These are phyloP conservation scores for Xylaria castorea DNA, from an alignment of 495 filamentous ascomycete genomes.

Conservation along the genomic window DNA sequence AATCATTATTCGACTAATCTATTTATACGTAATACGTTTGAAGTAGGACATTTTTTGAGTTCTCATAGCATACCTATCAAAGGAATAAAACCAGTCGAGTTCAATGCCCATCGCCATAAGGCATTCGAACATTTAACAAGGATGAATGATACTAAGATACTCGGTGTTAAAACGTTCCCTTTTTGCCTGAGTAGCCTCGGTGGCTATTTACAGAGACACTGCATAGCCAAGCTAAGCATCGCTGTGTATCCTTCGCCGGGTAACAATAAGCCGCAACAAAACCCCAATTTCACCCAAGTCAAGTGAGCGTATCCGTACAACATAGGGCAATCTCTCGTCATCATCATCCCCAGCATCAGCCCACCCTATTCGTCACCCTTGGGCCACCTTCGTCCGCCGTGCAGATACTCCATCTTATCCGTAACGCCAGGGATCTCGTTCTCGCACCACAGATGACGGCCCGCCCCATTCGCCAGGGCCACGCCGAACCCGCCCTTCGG, in stretches of 20 bases:
- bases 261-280: background rate
- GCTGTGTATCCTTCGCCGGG: background rate
- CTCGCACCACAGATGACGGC: conserved; percentile 36
- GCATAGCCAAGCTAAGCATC: too few species aligned
- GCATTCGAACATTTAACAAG: too few species aligned
- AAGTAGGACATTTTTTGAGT: background rate
- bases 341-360: background rate
- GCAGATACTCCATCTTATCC: conserved; percentile 31
- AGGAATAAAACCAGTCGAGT: too few species aligned
- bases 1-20: background rate
- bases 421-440: conserved; percentile 52
- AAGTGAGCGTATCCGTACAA: background rate
- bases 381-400: background rate
- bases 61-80: background rate
- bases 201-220: too few species aligned
- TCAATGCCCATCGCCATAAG: too few species aligned
- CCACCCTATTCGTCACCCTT: background rate
- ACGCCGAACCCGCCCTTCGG: conserved; percentile 41
- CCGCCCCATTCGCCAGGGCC: conserved; percentile 38
- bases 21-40: background rate
- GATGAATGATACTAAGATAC: too few species aligned
- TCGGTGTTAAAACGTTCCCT: too few species aligned
- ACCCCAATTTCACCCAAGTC: background rate
- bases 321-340: background rate
- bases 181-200: too few species aligned